Percentiles rank a stretch among this genome's conserved stretches.
These are phyloP conservation scores for Tulasnella sp. DNA, from an alignment of 768 basidiomycete genomes.

Conservation along the genomic window DNA sequence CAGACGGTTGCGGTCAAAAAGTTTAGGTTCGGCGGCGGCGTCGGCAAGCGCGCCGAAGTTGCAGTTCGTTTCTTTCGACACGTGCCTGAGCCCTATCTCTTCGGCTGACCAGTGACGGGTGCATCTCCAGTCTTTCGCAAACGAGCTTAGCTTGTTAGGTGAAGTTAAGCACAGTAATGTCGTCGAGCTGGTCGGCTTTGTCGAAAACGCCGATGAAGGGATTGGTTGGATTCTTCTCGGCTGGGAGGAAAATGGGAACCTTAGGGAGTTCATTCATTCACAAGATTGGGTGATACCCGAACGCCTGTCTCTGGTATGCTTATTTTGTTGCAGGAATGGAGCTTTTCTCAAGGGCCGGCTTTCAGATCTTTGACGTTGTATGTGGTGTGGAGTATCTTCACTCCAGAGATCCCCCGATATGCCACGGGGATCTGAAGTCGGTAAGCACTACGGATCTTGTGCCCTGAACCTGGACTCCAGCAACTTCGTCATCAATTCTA, in stretches of 20 bases:
- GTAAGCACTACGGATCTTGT: neutral
- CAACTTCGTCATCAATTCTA: neutral
- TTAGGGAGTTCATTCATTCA: slow-evolving; percentile 1
- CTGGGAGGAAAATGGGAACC: neutral
- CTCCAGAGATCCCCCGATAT: neutral
- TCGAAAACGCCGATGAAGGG: neutral
- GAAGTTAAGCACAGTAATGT: neutral
- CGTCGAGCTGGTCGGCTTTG: neutral
- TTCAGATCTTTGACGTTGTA: neutral
- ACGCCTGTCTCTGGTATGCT: neutral
- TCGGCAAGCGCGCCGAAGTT: neutral
- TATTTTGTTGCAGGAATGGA: neutral
- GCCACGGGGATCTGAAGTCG: slow-evolving; percentile 1
- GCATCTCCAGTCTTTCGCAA: neutral
- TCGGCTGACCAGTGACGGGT: neutral
- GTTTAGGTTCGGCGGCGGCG: neutral
- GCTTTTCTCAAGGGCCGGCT: neutral
- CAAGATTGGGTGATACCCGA: neutral
- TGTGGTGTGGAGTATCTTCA: neutral
- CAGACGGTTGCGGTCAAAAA: neutral
- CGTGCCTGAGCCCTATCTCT: too few relatives aligned
- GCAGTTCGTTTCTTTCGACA: neutral
- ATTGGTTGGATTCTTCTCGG: neutral
- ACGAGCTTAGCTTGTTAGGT: neutral
- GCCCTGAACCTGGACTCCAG: neutral